phyloP scores from a whole-genome alignment of 345 rosid species.

The Hibiscus mutabilis region DNA sequence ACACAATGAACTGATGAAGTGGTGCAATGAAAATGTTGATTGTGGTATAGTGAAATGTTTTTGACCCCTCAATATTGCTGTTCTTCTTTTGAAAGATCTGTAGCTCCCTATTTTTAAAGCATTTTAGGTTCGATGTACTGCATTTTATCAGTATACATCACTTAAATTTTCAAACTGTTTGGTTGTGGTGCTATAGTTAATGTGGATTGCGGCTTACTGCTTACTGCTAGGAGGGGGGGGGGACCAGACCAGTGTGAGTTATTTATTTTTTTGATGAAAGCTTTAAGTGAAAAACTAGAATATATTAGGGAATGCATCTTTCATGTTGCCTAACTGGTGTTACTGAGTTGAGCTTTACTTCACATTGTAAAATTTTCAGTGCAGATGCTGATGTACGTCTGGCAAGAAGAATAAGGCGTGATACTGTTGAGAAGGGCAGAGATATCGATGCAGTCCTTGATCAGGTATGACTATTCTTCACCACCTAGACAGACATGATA shows the following conservation, averaged over 20 bases:
- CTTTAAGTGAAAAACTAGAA: slow-evolving; percentile 3
- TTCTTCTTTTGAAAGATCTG: not conserved
- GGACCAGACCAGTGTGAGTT: no score
- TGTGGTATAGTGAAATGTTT: not conserved
- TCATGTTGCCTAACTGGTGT: slow-evolving; percentile 8
- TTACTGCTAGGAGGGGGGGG: no score
- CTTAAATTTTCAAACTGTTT: not conserved
- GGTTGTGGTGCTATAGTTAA: not conserved
- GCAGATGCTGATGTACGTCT: slow-evolving; percentile 99
- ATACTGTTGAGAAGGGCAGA: slow-evolving; percentile 82
- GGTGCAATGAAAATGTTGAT: not conserved
- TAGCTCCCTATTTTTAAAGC: not conserved
- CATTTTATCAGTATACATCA: not conserved
- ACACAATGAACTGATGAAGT: not conserved
- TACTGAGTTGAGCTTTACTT: slow-evolving; percentile 28
- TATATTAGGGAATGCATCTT: not conserved
- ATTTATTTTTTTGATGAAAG: not conserved
- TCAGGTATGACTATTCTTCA: slow-evolving; percentile 46
- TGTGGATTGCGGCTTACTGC: not conserved
- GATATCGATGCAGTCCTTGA: slow-evolving; percentile 87
- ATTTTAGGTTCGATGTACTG: not conserved
- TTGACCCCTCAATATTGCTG: not conserved
- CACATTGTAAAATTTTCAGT: slow-evolving; percentile 39
- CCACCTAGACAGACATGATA: not conserved
- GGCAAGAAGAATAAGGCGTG: slow-evolving; percentile 95